Conservation (phyloP, 1,284 basidiomycete genomes). For the Fomitopsis palustris region DNA sequence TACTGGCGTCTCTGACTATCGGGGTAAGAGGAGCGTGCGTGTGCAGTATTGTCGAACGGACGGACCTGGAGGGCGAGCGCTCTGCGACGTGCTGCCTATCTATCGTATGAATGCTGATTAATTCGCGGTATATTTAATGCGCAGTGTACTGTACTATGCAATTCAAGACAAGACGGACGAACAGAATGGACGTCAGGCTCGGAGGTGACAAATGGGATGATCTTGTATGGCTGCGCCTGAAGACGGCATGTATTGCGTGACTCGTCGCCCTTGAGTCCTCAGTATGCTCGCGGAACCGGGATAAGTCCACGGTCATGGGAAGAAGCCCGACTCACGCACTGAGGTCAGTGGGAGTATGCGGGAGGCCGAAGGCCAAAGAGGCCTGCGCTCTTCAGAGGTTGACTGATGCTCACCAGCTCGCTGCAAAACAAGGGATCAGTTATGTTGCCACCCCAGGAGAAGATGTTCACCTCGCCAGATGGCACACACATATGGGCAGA, state of each 20-base stretch:
- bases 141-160: constrained; percentile 4
- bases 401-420: neutral
- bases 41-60: neutral
- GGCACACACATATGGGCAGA: constrained; percentile 32
- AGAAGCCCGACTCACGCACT: neutral
- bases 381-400: neutral
- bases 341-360: neutral
- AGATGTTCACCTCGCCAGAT: constrained; percentile 23
- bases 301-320: neutral
- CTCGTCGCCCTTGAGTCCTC: too few species aligned
- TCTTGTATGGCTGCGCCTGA: neutral
- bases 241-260: too few species aligned
- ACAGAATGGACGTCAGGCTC: too few species aligned
- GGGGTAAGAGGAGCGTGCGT: neutral
- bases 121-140: constrained; percentile 6
- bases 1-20: neutral
- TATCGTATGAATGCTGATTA: constrained; percentile 7
- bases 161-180: neutral
- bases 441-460: constrained; percentile 8
- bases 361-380: neutral
- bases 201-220: neutral
- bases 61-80: too few species aligned
- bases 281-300: too few species aligned
- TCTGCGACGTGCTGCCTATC: constrained; percentile 2
- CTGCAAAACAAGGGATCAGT: neutral